Conservation (phyloP, 2,329 filamentous ascomycete species). For the Fusarium tupiense region DNA sequence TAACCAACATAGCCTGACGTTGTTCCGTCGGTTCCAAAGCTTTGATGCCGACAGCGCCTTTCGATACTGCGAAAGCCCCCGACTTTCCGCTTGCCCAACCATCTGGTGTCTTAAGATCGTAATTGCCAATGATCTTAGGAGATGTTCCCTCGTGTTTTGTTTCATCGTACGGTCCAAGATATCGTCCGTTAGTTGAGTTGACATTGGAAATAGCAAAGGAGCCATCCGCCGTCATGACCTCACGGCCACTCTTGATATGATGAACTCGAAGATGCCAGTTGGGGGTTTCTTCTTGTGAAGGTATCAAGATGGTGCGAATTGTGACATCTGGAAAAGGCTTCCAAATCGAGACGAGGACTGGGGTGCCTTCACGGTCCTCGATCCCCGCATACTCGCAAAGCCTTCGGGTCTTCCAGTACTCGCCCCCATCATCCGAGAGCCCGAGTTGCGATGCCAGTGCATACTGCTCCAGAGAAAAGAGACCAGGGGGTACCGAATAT, state of each 20-base stretch:
- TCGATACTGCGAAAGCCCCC: conserved; percentile 67
- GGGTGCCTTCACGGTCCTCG: conserved; percentile 62
- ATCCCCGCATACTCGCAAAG: conserved; percentile 72
- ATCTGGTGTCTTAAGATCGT: conserved; percentile 64
- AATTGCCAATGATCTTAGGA: conserved; percentile 68
- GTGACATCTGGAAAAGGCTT: conserved; percentile 75
- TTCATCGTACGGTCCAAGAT: conserved; percentile 60
- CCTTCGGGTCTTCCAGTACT: conserved; percentile 81
- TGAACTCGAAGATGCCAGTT: conserved; percentile 78
- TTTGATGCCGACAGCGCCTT: conserved; percentile 66
- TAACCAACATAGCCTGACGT: conserved; percentile 71
- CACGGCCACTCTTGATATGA: conserved; percentile 66
- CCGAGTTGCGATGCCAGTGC: conserved; percentile 80
- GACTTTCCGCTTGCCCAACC: conserved; percentile 60
- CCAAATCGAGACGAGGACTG: conserved; percentile 76
- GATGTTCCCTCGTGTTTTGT: conserved; percentile 59
- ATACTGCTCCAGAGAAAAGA: conserved; percentile 80
- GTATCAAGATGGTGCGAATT: conserved; percentile 72
- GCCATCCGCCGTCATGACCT: conserved; percentile 77
- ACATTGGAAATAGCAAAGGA: conserved; percentile 75
- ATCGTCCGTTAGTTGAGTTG: conserved; percentile 57
- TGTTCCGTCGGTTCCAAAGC: conserved; percentile 60
- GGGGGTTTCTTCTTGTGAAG: conserved; percentile 65
- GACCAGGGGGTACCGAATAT: conserved; percentile 80
- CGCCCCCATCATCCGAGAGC: conserved; percentile 79